These are phyloP conservation scores for Pyrenophora tritici-repentis DNA, from an alignment of 2,329 filamentous ascomycete species.

Conservation along the genomic window DNA sequence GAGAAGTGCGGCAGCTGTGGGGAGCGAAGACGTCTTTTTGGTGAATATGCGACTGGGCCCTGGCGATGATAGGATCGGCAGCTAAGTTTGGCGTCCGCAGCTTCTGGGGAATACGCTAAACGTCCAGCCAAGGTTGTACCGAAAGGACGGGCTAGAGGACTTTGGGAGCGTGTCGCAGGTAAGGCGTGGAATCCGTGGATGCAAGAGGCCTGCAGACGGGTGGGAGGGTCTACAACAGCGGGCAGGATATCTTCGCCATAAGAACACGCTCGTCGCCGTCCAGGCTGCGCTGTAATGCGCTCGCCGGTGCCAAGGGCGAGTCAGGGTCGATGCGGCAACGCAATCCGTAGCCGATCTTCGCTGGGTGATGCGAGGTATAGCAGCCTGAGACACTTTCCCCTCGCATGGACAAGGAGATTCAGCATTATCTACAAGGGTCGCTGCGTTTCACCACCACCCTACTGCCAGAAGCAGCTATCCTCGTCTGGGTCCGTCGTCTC, in stretches of 20 bases:
- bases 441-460: slow-evolving; percentile 39
- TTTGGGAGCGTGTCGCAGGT: slow-evolving; percentile 9
- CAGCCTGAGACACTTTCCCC: slow-evolving; percentile 30
- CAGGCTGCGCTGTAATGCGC: slow-evolving; percentile 15
- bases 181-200: not conserved
- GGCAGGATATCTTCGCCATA: not conserved
- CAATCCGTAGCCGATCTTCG: slow-evolving; percentile 25
- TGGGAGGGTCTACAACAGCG: not conserved
- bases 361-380: slow-evolving; percentile 14
- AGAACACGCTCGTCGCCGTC: slow-evolving; percentile 1
- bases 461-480: slow-evolving; percentile 21
- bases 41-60: slow-evolving; percentile 16
- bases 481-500: slow-evolving; percentile 8
- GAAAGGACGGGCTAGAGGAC: slow-evolving; percentile 5
- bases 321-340: slow-evolving; percentile 24
- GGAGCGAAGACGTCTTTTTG: slow-evolving; percentile 16
- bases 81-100: slow-evolving; percentile 25
- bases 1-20: slow-evolving; percentile 12
- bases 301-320: slow-evolving; percentile 28
- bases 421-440: slow-evolving; percentile 31
- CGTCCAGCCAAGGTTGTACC: slow-evolving; percentile 5
- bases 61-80: slow-evolving; percentile 26
- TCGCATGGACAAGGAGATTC: slow-evolving; percentile 37
- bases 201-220: not conserved
- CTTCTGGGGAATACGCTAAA: slow-evolving; percentile 25